A percentile compares a stretch with the other conserved stretches of the same genome.
Evolutionary conservation across 169 alveolate species (phyloP).

Genomic region (Plasmodium cynomolgi): DNA sequence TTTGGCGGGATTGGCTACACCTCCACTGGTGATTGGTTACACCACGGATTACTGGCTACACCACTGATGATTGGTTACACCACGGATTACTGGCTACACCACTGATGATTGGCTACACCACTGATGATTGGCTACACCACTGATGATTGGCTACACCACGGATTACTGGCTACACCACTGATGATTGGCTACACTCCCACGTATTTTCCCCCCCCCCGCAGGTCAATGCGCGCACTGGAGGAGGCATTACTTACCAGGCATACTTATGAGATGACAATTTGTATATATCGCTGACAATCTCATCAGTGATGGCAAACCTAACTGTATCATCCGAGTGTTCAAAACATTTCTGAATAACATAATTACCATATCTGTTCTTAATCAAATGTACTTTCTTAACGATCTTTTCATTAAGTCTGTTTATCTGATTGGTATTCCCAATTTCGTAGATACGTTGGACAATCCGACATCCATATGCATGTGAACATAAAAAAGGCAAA

Average conservation of each 20-base stretch:
- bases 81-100: too few relatives aligned
- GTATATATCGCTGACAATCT: conserved; percentile 52
- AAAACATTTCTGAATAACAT: conserved; percentile 73
- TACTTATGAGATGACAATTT: conserved; percentile 45
- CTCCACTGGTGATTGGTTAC: too few relatives aligned
- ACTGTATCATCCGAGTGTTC: conserved; percentile 58
- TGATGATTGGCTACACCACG: too few relatives aligned
- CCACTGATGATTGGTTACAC: too few relatives aligned
- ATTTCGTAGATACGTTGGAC: conserved; percentile 66
- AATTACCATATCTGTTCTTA: conserved; percentile 73
- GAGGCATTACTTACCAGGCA: conserved; percentile 31
- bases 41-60: too few relatives aligned
- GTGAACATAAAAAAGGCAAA: conserved; percentile 67
- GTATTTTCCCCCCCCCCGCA: too few relatives aligned
- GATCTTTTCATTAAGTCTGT: conserved; percentile 46
- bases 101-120: too few relatives aligned
- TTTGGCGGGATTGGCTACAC: too few relatives aligned
- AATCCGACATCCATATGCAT: conserved; percentile 69
- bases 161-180: too few relatives aligned
- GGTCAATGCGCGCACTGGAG: not conserved
- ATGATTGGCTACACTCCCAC: too few relatives aligned
- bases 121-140: too few relatives aligned
- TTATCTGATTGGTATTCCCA: conserved; percentile 59
- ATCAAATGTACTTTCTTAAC: conserved; percentile 47
- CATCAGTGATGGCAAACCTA: conserved; percentile 39